These are phyloP conservation scores for Citrus hindsii DNA, from an alignment of 345 rosid species.

Conservation along the genomic window DNA sequence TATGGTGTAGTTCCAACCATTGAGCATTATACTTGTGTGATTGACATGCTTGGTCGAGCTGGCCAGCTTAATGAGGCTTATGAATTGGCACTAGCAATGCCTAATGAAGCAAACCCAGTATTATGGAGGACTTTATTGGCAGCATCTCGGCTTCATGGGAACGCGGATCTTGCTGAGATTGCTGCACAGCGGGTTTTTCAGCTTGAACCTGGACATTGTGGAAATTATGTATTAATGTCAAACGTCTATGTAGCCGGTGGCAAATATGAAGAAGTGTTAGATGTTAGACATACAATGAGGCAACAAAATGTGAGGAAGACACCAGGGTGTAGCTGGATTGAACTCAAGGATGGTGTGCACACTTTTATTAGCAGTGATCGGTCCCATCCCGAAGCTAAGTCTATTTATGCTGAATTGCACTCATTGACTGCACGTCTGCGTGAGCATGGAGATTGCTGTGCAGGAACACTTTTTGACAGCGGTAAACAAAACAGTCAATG, in stretches of 20 bases:
- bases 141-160: slow-evolving; percentile 45
- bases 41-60: slow-evolving; percentile 77
- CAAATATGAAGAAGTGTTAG: slow-evolving; percentile 37
- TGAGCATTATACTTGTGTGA: slow-evolving; percentile 60
- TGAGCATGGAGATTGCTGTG: slow-evolving; percentile 16
- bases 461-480: too few species aligned
- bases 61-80: slow-evolving; percentile 57
- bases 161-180: slow-evolving; percentile 33
- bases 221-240: slow-evolving; percentile 46
- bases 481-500: too few species aligned
- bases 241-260: slow-evolving; percentile 43
- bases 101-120: slow-evolving; percentile 37
- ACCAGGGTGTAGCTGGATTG: slow-evolving; percentile 53
- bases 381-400: slow-evolving; percentile 32
- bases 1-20: slow-evolving; percentile 48
- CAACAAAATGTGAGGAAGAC: slow-evolving; percentile 40
- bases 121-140: slow-evolving; percentile 63
- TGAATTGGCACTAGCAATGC: slow-evolving; percentile 40
- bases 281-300: slow-evolving; percentile 42
- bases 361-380: slow-evolving; percentile 32
- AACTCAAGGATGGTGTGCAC: slow-evolving; percentile 32
- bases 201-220: slow-evolving; percentile 44
- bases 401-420: slow-evolving; percentile 27
- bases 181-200: slow-evolving; percentile 32
- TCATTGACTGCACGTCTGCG: slow-evolving; percentile 32